These are phyloP conservation scores for Aspergillus funiculosus DNA, from an alignment of 495 filamentous ascomycete genomes.

Conservation along the genomic window DNA sequence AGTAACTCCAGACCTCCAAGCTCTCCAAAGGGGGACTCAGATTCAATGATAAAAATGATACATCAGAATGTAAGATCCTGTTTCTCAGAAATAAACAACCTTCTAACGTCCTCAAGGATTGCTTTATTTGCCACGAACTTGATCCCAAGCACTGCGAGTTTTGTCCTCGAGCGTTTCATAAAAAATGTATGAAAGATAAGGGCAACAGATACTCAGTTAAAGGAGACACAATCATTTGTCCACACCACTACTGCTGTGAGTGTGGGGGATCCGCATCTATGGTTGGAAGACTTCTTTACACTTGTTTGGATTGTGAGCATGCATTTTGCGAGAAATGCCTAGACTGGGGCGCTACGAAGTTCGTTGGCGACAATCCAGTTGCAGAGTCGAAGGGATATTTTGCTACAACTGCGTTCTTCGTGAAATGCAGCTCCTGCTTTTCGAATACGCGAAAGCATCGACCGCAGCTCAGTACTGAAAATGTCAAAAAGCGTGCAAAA, in stretches of 20 bases:
- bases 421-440: constrained; percentile 11
- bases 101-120: constrained; percentile 34
- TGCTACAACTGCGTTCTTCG: constrained; percentile 10
- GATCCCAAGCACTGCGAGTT: constrained; percentile 43
- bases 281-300: constrained; percentile 55
- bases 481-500: too few species aligned
- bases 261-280: constrained; percentile 51
- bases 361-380: constrained; percentile 48
- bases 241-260: constrained; percentile 53
- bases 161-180: constrained; percentile 56
- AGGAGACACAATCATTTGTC: constrained; percentile 44
- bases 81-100: not conserved
- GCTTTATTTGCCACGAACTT: constrained; percentile 51
- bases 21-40: constrained; percentile 36
- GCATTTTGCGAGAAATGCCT: constrained; percentile 61
- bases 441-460: not conserved
- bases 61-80: constrained; percentile 41
- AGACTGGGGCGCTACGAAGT: constrained; percentile 46
- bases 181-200: constrained; percentile 32
- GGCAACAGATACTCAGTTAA: constrained; percentile 21
- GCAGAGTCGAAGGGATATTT: constrained; percentile 46
- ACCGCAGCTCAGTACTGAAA: too few species aligned
- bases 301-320: constrained; percentile 51
- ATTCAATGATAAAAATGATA: constrained; percentile 37
- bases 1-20: constrained; percentile 38